phyloP scores from a whole-genome alignment of 2,329 filamentous ascomycete species.

The Exophiala aquamarina region DNA sequence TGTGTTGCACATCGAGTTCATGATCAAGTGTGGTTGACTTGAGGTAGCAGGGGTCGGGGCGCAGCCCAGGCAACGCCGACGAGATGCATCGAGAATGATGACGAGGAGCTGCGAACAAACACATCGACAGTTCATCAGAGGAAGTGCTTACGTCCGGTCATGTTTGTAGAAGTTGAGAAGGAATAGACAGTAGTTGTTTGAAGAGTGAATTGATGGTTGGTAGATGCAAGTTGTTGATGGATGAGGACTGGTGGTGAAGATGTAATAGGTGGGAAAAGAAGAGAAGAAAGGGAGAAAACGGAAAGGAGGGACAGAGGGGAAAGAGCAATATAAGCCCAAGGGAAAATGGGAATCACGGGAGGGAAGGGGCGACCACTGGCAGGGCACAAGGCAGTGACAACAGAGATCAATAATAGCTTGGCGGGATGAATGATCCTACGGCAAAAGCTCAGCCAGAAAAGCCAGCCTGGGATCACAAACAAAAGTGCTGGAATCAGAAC shows the following conservation, averaged over 20 bases:
- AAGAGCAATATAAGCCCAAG: conserved; percentile 23
- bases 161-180: conserved; percentile 44
- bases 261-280: conserved; percentile 14
- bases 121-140: too few species aligned
- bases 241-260: conserved; percentile 12
- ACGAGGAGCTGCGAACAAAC: too few species aligned
- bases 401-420: conserved; percentile 20
- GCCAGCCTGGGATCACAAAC: conserved; percentile 12
- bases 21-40: too few species aligned
- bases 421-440: conserved; percentile 18
- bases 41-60: too few species aligned
- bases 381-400: not conserved
- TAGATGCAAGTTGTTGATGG: conserved; percentile 20
- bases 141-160: conserved; percentile 59
- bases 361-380: not conserved
- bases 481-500: conserved; percentile 19
- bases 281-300: conserved; percentile 21
- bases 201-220: conserved; percentile 29
- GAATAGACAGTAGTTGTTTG: conserved; percentile 29
- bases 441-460: conserved; percentile 11
- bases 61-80: too few species aligned
- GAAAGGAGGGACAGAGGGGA: conserved; percentile 12
- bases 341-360: conserved; percentile 10
- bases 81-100: too few species aligned
- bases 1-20: not conserved